These are phyloP conservation scores for Cephalotrichum gorgonifer DNA, from an alignment of 2,329 filamentous ascomycete genomes.

Conservation along the genomic window DNA sequence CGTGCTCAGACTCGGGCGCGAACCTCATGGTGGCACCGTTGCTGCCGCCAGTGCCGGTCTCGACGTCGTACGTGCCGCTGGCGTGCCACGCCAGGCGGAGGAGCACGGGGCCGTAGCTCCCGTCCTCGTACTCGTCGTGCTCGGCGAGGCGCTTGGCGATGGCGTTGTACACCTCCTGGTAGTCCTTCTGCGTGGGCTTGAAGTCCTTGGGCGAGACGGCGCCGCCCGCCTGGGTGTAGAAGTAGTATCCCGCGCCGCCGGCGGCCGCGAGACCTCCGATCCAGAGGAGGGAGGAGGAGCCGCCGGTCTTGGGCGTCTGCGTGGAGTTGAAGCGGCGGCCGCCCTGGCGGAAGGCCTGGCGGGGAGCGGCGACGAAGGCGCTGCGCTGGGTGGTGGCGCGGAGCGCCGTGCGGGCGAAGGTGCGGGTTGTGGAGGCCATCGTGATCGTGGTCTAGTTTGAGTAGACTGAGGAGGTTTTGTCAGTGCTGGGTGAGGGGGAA, in stretches of 20 bases:
- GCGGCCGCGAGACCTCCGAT: slow-evolving; percentile 47
- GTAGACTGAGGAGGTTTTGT: slow-evolving; percentile 5
- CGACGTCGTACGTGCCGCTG: slow-evolving; percentile 83
- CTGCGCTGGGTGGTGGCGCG: slow-evolving; percentile 44
- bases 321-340: slow-evolving; percentile 74
- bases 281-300: slow-evolving; percentile 40
- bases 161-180: slow-evolving; percentile 89
- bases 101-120: slow-evolving; percentile 87
- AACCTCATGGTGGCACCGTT: slow-evolving; percentile 98
- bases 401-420: slow-evolving; percentile 47
- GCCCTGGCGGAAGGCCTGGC: slow-evolving; percentile 62
- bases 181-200: slow-evolving; percentile 72
- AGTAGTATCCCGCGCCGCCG: slow-evolving; percentile 56
- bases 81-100: slow-evolving; percentile 90
- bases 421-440: slow-evolving; percentile 36
- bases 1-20: slow-evolving; percentile 76
- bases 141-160: slow-evolving; percentile 73
- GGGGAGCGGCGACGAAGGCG: slow-evolving; percentile 45
- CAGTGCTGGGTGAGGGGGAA: background rate
- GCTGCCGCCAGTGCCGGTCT: slow-evolving; percentile 80
- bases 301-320: slow-evolving; percentile 44
- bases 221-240: slow-evolving; percentile 47
- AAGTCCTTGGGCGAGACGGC: slow-evolving; percentile 46
- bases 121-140: slow-evolving; percentile 92
- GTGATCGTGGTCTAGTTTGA: slow-evolving; percentile 8